phyloP scores from a whole-genome alignment of 73 alveolate species.

The Tetrahymena borealis region DNA sequence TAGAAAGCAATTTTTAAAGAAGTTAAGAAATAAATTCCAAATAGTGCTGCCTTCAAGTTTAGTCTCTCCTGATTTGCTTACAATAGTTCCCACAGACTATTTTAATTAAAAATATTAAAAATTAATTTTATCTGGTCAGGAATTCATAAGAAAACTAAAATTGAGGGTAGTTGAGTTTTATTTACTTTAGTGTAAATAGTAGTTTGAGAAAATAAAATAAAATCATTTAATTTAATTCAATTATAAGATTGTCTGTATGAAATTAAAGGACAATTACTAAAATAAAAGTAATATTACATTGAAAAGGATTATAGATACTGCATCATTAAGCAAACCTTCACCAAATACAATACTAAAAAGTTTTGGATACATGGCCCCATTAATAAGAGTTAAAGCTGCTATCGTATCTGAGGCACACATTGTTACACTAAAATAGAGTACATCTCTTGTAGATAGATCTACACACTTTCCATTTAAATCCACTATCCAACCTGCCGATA shows the following conservation, averaged over 20 bases:
- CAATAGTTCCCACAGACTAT: conserved; percentile 34
- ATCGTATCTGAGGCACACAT: conserved; percentile 90
- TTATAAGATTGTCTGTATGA: too few species aligned
- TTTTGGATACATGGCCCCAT: conserved; percentile 67
- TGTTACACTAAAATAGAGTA: conserved; percentile 60
- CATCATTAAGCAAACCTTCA: conserved; percentile 94
- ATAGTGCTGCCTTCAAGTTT: not conserved
- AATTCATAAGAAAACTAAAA: too few species aligned
- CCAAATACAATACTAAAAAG: conserved; percentile 84
- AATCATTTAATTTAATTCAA: too few species aligned
- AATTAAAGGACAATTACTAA: too few species aligned
- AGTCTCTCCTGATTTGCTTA: not conserved
- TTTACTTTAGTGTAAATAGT: too few species aligned
- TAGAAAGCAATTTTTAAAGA: conserved; percentile 13
- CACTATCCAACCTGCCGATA: not conserved
- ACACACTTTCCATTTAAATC: conserved; percentile 11
- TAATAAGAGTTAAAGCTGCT: conserved; percentile 85
- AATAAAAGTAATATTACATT: not conserved
- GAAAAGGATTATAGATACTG: conserved; percentile 82
- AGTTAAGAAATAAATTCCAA: not conserved
- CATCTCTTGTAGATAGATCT: conserved; percentile 33
- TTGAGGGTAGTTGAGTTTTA: too few species aligned
- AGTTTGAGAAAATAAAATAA: too few species aligned
- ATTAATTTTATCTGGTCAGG: not conserved
- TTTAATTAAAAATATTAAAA: not conserved